phyloP scores from a whole-genome alignment of 23 red algal genomes.

The Gracilaria vermiculophylla region DNA sequence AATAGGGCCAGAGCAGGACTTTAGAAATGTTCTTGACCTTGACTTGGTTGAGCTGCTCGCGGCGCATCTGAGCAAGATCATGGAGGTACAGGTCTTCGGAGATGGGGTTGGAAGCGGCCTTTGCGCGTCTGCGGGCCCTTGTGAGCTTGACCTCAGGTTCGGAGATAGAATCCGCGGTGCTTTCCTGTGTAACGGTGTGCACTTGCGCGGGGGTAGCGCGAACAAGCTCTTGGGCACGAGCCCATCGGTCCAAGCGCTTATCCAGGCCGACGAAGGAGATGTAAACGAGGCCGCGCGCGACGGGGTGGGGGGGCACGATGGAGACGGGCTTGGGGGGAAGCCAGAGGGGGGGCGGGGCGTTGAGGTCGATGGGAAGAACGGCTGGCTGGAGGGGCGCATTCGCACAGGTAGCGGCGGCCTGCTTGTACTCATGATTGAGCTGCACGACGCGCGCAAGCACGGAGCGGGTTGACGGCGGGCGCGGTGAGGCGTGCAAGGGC shows the following conservation, averaged over 20 bases:
- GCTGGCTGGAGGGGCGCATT: not conserved
- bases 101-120: conserved; percentile 58
- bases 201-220: not conserved
- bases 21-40: conserved; percentile 78
- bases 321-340: not conserved
- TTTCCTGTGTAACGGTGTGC: not conserved
- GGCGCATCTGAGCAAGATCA: conserved; percentile 40
- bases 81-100: conserved; percentile 29
- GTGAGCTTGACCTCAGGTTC: conserved; percentile 45
- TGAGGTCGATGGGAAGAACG: not conserved
- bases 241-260: conserved; percentile 81
- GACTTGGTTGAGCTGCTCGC: conserved; percentile 27
- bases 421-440: not conserved
- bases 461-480: too few species aligned
- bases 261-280: conserved; percentile 70
- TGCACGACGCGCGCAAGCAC: not conserved
- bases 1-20: conserved; percentile 68
- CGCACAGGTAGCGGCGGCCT: not conserved
- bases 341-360: not conserved
- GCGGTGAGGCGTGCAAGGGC: not conserved
- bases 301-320: conserved; percentile 8
- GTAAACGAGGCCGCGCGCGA: conserved; percentile 40
- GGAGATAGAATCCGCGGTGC: not conserved
- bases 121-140: conserved; percentile 13
- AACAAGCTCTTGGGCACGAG: conserved; percentile 26